Evolutionary conservation across 177 flowering plant species (phyloP), one percentile per base, ranked within the genome.

Genomic region (Vitis hybrid): DNA sequence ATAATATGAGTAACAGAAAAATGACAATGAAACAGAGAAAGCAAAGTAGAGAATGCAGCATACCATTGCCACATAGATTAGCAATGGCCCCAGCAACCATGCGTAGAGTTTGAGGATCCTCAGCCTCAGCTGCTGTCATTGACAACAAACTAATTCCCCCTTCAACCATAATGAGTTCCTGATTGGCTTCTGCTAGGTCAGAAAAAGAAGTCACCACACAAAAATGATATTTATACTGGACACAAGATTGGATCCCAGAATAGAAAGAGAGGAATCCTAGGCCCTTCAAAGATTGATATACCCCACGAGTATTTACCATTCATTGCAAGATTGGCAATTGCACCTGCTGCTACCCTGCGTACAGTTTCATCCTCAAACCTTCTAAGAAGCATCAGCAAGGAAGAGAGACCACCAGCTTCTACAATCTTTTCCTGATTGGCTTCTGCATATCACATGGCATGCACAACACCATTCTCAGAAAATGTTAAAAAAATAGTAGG

Each of bases 31-130:
- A 5, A 13, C n/a, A 50, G 15, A 5, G 20, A 55, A 61, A 58
- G 48, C 14, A 59, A 55, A 52, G 18, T 6, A 63, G 10, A 53
- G 20, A 14, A 61, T 15, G 51, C 14, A 54, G 15, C 16, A 61
- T 90, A 96, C 99, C 99, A 72, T 96, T 96, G 71, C 98, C 99
- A 74, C 99, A 96, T 39, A 96, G 84, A 82, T 96, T 96, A 65
- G 99, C 99, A 70, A 96, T 84, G 63, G 99, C 99, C 73, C 99
- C 99, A 74, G 99, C 99, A 74, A 96, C 97, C 99, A 96, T 96
- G 67, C 99, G 97, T 66, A 96, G 88, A 20, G 99, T 96, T 71
- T 94, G 99, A 61, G 97, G 88, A 79, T 96, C 99, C 73, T 93
- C 97, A 11, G 99, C 98, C 78, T 89, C 90, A 48, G 88, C 79